These are phyloP conservation scores for Cyamopsis tetragonoloba DNA, from an alignment of 306 rosid genomes.

Conservation along the genomic window DNA sequence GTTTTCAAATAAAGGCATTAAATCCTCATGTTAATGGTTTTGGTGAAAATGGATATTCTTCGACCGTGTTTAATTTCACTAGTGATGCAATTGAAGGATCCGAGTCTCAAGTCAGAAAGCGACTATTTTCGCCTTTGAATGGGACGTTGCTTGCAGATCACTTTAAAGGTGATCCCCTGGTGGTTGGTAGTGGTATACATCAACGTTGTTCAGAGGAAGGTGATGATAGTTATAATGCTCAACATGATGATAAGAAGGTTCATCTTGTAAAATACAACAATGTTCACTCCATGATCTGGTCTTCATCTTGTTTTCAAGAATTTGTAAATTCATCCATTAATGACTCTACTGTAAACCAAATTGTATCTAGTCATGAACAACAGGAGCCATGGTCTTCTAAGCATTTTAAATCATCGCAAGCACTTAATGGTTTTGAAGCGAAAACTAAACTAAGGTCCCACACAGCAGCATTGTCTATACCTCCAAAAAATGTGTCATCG, in stretches of 20 bases:
- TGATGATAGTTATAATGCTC: constrained; percentile 21
- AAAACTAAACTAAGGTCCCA: constrained; percentile 24
- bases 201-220: constrained; percentile 23
- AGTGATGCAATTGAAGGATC: constrained; percentile 34
- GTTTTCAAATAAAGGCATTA: constrained; percentile 51
- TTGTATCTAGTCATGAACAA: constrained; percentile 28
- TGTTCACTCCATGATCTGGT: constrained; percentile 33
- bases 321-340: constrained; percentile 30
- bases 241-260: constrained; percentile 51
- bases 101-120: constrained; percentile 37
- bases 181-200: constrained; percentile 33
- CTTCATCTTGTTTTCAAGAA: constrained; percentile 45
- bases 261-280: constrained; percentile 30
- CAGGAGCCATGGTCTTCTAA: constrained; percentile 26
- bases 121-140: constrained; percentile 55
- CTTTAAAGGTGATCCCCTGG: constrained; percentile 36
- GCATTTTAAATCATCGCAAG: constrained; percentile 28
- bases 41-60: constrained; percentile 36
- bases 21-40: constrained; percentile 29
- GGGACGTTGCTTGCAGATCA: constrained; percentile 46
- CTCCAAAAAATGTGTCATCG: constrained; percentile 30
- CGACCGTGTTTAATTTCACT: constrained; percentile 25
- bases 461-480: constrained; percentile 34
- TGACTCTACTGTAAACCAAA: constrained; percentile 24
- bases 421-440: constrained; percentile 27